phyloP scores from a whole-genome alignment of 495 filamentous ascomycete genomes.

The Echria macrotheca region DNA sequence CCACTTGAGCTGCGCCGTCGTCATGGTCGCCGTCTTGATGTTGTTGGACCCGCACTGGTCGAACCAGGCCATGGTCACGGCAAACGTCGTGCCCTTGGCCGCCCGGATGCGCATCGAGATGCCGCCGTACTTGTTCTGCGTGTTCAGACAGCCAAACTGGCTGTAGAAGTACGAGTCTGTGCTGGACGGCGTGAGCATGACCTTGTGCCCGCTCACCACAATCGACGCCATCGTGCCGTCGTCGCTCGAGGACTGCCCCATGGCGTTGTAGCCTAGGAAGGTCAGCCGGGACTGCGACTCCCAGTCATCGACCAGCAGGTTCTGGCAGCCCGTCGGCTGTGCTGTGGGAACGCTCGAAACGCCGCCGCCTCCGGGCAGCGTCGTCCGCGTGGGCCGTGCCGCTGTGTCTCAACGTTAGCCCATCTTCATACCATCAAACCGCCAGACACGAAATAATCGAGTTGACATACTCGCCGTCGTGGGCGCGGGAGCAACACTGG shows the following conservation, averaged over 20 bases:
- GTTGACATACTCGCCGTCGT: too few species aligned
- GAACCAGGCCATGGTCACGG: slow-evolving; percentile 43
- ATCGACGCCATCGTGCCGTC: slow-evolving; percentile 56
- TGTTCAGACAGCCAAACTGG: slow-evolving; percentile 51
- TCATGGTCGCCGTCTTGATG: slow-evolving; percentile 33
- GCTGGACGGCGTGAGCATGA: slow-evolving; percentile 48
- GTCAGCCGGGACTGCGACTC: slow-evolving; percentile 59
- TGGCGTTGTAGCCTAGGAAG: slow-evolving; percentile 58
- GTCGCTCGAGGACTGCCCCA: slow-evolving; percentile 53
- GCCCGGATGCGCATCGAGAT: slow-evolving; percentile 56
- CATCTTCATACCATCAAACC: slow-evolving; percentile 15
- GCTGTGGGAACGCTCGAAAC: slow-evolving; percentile 22
- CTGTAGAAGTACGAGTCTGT: slow-evolving; percentile 55
- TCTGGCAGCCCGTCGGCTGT: slow-evolving; percentile 32
- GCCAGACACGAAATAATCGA: too few species aligned
- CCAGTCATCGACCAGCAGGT: slow-evolving; percentile 57
- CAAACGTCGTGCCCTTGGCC: slow-evolving; percentile 48
- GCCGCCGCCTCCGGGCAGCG: slow-evolving; percentile 9
- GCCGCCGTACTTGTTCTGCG: slow-evolving; percentile 48
- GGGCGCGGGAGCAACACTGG: slow-evolving; percentile 10
- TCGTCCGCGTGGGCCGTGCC: neutral
- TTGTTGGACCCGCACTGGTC: slow-evolving; percentile 39
- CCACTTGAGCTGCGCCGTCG: slow-evolving; percentile 50
- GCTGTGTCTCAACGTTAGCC: neutral
- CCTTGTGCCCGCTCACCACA: slow-evolving; percentile 42